phyloP scores from a whole-genome alignment of 2,329 filamentous ascomycete genomes.

The Aspergillus niger region DNA sequence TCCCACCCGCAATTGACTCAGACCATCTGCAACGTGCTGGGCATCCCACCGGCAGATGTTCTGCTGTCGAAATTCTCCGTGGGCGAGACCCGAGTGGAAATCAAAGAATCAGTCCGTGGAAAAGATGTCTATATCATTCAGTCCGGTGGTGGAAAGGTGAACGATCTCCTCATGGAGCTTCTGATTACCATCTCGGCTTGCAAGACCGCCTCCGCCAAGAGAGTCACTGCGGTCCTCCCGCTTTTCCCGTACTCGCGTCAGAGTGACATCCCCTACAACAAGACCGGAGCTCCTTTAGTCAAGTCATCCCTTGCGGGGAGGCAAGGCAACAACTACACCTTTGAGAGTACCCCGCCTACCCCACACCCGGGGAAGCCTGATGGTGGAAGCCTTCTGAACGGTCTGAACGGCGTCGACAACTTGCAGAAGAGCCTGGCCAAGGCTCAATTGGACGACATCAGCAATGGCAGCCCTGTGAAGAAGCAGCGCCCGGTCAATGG shows the following conservation, averaged over 20 bases:
- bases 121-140: conserved; percentile 99
- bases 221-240: conserved; percentile 90
- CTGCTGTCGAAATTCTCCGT: conserved; percentile 90
- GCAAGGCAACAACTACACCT: conserved; percentile 66
- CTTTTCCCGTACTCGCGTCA: conserved; percentile 97
- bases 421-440: conserved; percentile 74
- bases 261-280: conserved; percentile 96
- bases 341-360: conserved; percentile 88
- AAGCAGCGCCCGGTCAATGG: conserved; percentile 45
- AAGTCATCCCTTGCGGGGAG: conserved; percentile 57
- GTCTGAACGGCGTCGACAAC: conserved; percentile 55
- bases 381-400: conserved; percentile 66
- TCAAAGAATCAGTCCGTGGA: conserved; percentile 91
- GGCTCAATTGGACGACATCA: conserved; percentile 60
- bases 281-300: conserved; percentile 82
- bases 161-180: conserved; percentile 94
- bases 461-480: conserved; percentile 45
- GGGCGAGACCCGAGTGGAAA: conserved; percentile 92
- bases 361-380: conserved; percentile 72
- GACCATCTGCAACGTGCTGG: conserved; percentile 83
- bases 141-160: conserved; percentile 87
- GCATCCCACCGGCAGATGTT: conserved; percentile 80
- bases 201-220: conserved; percentile 87
- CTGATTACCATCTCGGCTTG: conserved; percentile 99
- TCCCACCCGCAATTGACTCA: conserved; percentile 88